phyloP scores from a whole-genome alignment of 2,329 filamentous ascomycete species.

The Neurospora sp. region DNA sequence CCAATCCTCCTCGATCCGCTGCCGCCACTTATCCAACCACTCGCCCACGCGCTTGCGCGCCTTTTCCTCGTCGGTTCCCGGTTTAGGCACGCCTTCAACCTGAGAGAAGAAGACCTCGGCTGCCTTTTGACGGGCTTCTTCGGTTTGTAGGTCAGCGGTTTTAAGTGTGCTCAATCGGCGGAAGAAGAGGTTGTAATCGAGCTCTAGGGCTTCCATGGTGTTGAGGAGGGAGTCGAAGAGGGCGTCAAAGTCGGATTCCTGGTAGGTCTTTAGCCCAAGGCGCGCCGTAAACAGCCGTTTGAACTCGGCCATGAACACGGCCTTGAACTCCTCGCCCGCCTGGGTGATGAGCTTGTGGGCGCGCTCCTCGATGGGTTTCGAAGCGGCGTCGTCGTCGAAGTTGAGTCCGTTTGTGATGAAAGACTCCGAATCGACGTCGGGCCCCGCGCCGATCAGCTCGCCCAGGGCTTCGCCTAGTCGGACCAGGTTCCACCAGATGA shows the following conservation, averaged over 20 bases:
- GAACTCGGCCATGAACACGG: conserved; percentile 82
- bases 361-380: conserved; percentile 58
- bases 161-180: conserved; percentile 60
- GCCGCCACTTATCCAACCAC: conserved; percentile 77
- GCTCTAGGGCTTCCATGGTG: conserved; percentile 66
- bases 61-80: conserved; percentile 46
- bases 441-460: conserved; percentile 74
- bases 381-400: conserved; percentile 56
- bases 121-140: conserved; percentile 51
- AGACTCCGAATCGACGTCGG: conserved; percentile 56
- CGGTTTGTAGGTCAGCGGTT: conserved; percentile 52
- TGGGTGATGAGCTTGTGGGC: conserved; percentile 78
- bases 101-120: conserved; percentile 72
- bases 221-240: conserved; percentile 79
- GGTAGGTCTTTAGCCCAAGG: conserved; percentile 62
- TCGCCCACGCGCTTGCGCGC: conserved; percentile 57
- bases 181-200: conserved; percentile 96
- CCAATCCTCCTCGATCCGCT: conserved; percentile 62
- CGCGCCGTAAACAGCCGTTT: conserved; percentile 72
- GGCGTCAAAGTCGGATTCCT: conserved; percentile 66
- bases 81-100: conserved; percentile 43
- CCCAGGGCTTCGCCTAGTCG: conserved; percentile 82
- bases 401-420: conserved; percentile 66
- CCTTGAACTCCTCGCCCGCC: conserved; percentile 78
- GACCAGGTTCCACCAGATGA: conserved; percentile 98